Conservation (phyloP, 148 eudicot species). For the Vaccinium darrowii region DNA sequence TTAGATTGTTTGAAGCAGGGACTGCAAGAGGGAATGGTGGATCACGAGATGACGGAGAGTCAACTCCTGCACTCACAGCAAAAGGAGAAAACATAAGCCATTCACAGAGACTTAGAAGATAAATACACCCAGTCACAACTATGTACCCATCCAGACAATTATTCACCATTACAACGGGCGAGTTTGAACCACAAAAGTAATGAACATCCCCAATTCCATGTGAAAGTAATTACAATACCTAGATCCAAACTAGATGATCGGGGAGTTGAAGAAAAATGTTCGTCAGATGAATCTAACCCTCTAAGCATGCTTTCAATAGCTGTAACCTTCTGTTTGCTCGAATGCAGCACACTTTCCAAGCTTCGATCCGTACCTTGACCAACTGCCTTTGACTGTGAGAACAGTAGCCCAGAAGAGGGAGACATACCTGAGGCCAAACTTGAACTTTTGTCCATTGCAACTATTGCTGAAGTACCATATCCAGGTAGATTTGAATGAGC, state of each 20-base stretch:
- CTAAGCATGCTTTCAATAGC: slow-evolving; percentile 99
- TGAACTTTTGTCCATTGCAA: slow-evolving; percentile 91
- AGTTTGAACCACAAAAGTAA: neutral
- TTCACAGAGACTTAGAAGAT: neutral
- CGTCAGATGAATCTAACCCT: slow-evolving; percentile 75
- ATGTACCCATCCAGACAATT: slow-evolving; percentile 7
- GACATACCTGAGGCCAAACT: slow-evolving; percentile 63
- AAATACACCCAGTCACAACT: neutral
- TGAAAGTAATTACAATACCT: slow-evolving; percentile 48
- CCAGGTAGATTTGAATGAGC: slow-evolving; percentile 71
- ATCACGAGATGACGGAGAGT: slow-evolving; percentile 98
- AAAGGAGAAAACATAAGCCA: slow-evolving; percentile 19
- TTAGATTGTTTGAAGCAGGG: slow-evolving; percentile 79
- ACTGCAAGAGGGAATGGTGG: slow-evolving; percentile 94
- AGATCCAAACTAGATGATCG: slow-evolving; percentile 96
- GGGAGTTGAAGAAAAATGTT: slow-evolving; percentile 45
- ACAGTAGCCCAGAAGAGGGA: slow-evolving; percentile 64
- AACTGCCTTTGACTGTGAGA: slow-evolving; percentile 69
- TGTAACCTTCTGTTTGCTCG: slow-evolving; percentile 98
- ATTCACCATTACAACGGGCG: neutral
- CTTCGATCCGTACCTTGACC: slow-evolving; percentile 76
- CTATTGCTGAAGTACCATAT: slow-evolving; percentile 97
- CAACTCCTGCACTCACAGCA: slow-evolving; percentile 96
- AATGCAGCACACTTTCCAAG: slow-evolving; percentile 79
- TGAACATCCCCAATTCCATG: neutral